Evolutionary conservation across 768 basidiomycete genomes (phyloP).

Genomic region (Tephrocybe sp.): DNA sequence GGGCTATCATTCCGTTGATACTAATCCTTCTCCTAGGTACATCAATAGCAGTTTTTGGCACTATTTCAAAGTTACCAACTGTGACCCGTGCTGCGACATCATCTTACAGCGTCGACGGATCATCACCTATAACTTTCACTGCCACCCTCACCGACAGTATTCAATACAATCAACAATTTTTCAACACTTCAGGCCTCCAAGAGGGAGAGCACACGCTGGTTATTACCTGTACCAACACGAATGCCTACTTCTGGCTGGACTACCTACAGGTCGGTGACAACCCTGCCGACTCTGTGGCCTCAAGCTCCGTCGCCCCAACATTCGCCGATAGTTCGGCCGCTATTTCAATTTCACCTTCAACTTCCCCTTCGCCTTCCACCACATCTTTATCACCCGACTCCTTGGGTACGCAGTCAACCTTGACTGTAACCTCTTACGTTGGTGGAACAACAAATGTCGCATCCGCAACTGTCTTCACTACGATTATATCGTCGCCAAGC

Average conservation of each 20-base stretch:
- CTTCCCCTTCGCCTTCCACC: neutral
- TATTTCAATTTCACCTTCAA: neutral
- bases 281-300: neutral
- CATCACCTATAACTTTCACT: neutral
- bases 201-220: slow-evolving; percentile 11
- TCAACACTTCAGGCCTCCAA: slow-evolving; percentile 3
- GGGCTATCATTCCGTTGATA: neutral
- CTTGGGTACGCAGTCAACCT: neutral
- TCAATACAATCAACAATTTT: slow-evolving; percentile 13
- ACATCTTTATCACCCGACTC: too few species aligned
- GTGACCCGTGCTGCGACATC: slow-evolving; percentile 5
- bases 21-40: slow-evolving; percentile 8
- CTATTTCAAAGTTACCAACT: neutral
- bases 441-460: neutral
- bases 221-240: slow-evolving; percentile 5
- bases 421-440: neutral
- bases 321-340: neutral
- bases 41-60: slow-evolving; percentile 18
- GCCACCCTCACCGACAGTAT: neutral
- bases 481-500: too few species aligned
- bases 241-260: slow-evolving; percentile 15
- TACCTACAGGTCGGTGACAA: slow-evolving; percentile 7
- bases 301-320: neutral
- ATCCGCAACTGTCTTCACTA: neutral
- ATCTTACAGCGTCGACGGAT: slow-evolving; percentile 16